Percentiles rank a stretch among this genome's conserved stretches.
These are phyloP conservation scores for Pseudogymnoascus sp. DNA, from an alignment of 2,329 filamentous ascomycete genomes.

Conservation along the genomic window DNA sequence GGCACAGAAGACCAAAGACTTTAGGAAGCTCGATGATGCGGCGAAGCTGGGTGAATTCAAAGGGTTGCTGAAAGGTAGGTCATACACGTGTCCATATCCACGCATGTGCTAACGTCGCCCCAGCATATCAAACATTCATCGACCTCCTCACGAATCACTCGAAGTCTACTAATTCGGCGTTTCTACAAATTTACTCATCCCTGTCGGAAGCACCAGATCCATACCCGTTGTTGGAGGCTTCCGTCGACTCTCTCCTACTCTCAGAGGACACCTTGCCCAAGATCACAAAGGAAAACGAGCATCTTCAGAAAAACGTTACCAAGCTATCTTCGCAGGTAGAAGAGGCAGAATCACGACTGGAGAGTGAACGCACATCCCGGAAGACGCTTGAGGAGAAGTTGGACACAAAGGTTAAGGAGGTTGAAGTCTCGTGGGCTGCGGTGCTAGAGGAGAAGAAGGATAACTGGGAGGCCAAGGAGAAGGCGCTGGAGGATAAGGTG, in stretches of 20 bases:
- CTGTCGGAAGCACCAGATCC: conserved; percentile 94
- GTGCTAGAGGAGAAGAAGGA: conserved; percentile 89
- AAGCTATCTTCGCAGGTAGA: conserved; percentile 74
- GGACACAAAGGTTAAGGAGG: conserved; percentile 75
- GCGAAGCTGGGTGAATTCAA: conserved; percentile 85
- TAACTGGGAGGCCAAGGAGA: conserved; percentile 94
- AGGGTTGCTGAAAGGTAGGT: conserved; percentile 69
- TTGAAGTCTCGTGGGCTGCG: conserved; percentile 82
- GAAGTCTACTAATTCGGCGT: conserved; percentile 86
- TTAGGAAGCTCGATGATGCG: conserved; percentile 84
- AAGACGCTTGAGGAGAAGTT: conserved; percentile 69
- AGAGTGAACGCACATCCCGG: conserved; percentile 64
- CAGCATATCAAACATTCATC: conserved; percentile 95
- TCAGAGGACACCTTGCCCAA: conserved; percentile 89
- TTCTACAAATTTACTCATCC: conserved; percentile 85
- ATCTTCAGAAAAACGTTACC: conserved; percentile 70
- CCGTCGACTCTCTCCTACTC: conserved; percentile 84
- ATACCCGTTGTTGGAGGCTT: conserved; percentile 91
- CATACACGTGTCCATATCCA: background rate
- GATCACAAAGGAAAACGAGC: conserved; percentile 78
- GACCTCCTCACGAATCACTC: conserved; percentile 93
- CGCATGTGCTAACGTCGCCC: background rate
- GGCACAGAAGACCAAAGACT: conserved; percentile 98
- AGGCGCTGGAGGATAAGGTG: conserved; percentile 81
- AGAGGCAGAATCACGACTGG: conserved; percentile 69